These are phyloP conservation scores for Tremella fuciformis DNA, from an alignment of 768 basidiomycete species.

Conservation along the genomic window DNA sequence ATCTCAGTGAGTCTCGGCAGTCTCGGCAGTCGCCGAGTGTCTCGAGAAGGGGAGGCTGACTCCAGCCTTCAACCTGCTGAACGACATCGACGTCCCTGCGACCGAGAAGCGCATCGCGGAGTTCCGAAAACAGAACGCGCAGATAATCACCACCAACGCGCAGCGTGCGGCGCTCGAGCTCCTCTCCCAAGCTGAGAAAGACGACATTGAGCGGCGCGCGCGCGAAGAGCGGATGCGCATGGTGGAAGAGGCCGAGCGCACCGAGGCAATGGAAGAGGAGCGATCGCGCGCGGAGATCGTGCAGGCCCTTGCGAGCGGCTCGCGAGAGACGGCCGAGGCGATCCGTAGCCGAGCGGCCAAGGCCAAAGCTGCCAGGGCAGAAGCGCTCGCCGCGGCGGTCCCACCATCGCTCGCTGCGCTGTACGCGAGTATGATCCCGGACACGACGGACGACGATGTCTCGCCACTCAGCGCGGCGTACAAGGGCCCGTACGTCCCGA, in stretches of 20 bases:
- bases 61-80: conserved; percentile 89
- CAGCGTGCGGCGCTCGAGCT: conserved; percentile 28
- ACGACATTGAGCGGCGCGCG: conserved; percentile 26
- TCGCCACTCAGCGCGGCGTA: conserved; percentile 36
- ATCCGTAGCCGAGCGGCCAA: conserved; percentile 1
- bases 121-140: conserved; percentile 76
- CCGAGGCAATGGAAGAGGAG: conserved; percentile 32
- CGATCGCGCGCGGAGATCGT: conserved; percentile 29
- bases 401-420: conserved; percentile 21
- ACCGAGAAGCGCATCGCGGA: conserved; percentile 80
- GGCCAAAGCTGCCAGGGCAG: conserved; percentile 24
- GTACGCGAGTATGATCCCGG: conserved; percentile 1
- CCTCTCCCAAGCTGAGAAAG: conserved; percentile 29
- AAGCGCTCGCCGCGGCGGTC: conserved; percentile 24
- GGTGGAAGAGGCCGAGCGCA: conserved; percentile 38
- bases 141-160: conserved; percentile 73
- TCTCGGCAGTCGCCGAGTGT: not conserved
- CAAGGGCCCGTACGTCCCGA: conserved; percentile 44
- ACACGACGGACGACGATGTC: conserved; percentile 9
- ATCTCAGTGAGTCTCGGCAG: conserved; percentile 62
- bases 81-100: conserved; percentile 72
- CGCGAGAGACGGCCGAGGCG: not conserved
- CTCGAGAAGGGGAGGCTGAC: conserved; percentile 6
- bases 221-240: conserved; percentile 35
- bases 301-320: conserved; percentile 21